Evolutionary conservation across 768 basidiomycete species (phyloP).

Genomic region (Pleurotus pulmonarius): DNA sequence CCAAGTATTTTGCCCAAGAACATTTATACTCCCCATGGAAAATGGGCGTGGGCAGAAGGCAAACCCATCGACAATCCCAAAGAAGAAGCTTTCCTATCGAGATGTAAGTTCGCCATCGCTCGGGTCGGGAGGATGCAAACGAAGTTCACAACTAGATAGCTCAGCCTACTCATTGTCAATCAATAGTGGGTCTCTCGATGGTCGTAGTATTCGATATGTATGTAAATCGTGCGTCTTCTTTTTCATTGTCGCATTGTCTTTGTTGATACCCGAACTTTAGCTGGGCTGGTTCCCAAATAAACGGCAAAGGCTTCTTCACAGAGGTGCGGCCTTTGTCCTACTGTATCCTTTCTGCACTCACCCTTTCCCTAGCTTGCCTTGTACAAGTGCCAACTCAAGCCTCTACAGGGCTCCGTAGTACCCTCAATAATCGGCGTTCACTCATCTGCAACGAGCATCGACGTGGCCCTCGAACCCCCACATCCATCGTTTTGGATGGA

Average conservation of each 20-base stretch:
- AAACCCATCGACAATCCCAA: slow-evolving; percentile 1
- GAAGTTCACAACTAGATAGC: not conserved
- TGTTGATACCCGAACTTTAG: not conserved
- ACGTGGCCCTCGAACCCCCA: slow-evolving; percentile 50
- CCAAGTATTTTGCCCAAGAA: not conserved
- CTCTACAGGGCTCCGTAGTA: slow-evolving; percentile 50
- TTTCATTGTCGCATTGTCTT: not conserved
- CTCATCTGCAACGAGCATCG: slow-evolving; percentile 31
- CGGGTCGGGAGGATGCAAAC: not conserved
- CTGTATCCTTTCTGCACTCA: not conserved
- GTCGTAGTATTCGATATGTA: slow-evolving; percentile 8
- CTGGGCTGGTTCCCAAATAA: slow-evolving; percentile 3
- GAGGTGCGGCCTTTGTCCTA: not conserved
- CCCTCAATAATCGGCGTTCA: slow-evolving; percentile 51
- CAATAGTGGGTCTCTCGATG: slow-evolving; percentile 7
- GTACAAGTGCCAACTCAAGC: slow-evolving; percentile 44
- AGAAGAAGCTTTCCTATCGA: not conserved
- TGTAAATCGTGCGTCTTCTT: slow-evolving; percentile 10
- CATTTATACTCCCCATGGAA: slow-evolving; percentile 11
- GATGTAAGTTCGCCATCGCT: not conserved
- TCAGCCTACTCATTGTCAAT: slow-evolving; percentile 7
- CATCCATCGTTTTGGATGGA: slow-evolving; percentile 61
- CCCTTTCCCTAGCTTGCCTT: slow-evolving; percentile 39
- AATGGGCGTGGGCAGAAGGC: slow-evolving; percentile 12
- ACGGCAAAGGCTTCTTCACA: not conserved